A percentile compares a stretch with the other conserved stretches of the same genome.
Conservation (phyloP, 164 flowering plant species). For the Annona cherimola region DNA sequence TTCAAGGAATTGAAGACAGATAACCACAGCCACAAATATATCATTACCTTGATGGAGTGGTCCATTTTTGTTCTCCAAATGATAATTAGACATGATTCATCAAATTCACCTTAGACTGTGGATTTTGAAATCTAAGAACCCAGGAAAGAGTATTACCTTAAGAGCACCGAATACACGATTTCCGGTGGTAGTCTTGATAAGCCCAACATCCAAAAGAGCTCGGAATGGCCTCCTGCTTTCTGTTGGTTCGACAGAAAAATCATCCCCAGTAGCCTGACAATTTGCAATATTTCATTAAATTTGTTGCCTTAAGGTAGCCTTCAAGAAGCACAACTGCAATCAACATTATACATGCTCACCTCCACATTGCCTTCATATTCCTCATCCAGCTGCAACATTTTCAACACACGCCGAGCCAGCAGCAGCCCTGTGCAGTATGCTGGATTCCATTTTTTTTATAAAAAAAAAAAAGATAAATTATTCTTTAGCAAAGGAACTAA, state of each 20-base stretch:
- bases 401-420: conserved; percentile 43
- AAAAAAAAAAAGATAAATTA: background rate
- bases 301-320: too few species aligned
- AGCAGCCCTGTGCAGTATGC: conserved; percentile 48
- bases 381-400: conserved; percentile 36
- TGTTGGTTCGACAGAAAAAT: conserved; percentile 38
- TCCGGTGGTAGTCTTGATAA: conserved; percentile 43
- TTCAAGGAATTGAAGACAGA: too few species aligned
- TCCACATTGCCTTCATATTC: conserved; percentile 43
- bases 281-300: background rate
- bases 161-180: conserved; percentile 46
- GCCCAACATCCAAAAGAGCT: conserved; percentile 53
- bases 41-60: too few species aligned
- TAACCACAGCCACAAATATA: too few species aligned
- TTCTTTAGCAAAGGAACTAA: background rate
- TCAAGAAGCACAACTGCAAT: background rate
- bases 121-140: background rate
- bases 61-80: too few species aligned
- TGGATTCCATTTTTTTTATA: background rate
- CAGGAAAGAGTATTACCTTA: conserved; percentile 22
- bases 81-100: too few species aligned
- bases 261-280: conserved; percentile 38
- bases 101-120: too few species aligned
- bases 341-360: conserved; percentile 14
- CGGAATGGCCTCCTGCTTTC: conserved; percentile 48